Evolutionary conservation across 202 grass and related monocot genomes (phyloP).

Genomic region (Bolboschoenoplectus hybrid): DNA sequence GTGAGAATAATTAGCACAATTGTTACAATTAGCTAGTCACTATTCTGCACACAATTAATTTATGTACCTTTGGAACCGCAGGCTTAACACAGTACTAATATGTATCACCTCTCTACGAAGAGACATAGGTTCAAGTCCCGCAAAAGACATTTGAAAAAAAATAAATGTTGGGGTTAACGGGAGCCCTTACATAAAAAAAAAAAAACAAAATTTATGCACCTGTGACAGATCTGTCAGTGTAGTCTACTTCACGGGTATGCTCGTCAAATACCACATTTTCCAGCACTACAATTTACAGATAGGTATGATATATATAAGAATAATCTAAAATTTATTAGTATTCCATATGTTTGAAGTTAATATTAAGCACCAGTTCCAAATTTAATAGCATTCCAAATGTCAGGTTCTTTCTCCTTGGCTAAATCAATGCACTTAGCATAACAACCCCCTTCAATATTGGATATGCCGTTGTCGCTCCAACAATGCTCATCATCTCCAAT

Average conservation of each 20-base stretch:
- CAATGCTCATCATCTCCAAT: conserved; percentile 97
- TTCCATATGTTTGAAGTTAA: not conserved
- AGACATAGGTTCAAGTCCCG: too few relatives aligned
- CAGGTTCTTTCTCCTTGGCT: conserved; percentile 82
- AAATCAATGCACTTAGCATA: conserved; percentile 97
- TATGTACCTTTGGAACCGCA: too few relatives aligned
- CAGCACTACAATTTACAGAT: conserved; percentile 54
- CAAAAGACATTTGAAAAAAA: too few relatives aligned
- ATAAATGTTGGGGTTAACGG: too few relatives aligned
- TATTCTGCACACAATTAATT: not conserved
- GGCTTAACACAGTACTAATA: too few relatives aligned
- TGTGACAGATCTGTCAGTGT: conserved; percentile 85
- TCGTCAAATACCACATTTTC: conserved; percentile 96
- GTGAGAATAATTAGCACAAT: not conserved
- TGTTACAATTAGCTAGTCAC: not conserved
- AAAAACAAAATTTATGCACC: conserved; percentile 46
- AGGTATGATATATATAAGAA: not conserved
- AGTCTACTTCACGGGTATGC: conserved; percentile 82
- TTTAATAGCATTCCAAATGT: conserved; percentile 97
- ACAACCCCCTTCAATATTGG: conserved; percentile 96
- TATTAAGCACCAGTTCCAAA: conserved; percentile 77
- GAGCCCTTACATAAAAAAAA: too few relatives aligned
- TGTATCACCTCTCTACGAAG: too few relatives aligned
- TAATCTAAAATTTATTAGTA: too few relatives aligned
- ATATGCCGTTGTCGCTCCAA: conserved; percentile 86